Base-by-base conservation (phyloP, 2,329 filamentous ascomycete genomes). In the Alternaria incomplexa region DNA sequence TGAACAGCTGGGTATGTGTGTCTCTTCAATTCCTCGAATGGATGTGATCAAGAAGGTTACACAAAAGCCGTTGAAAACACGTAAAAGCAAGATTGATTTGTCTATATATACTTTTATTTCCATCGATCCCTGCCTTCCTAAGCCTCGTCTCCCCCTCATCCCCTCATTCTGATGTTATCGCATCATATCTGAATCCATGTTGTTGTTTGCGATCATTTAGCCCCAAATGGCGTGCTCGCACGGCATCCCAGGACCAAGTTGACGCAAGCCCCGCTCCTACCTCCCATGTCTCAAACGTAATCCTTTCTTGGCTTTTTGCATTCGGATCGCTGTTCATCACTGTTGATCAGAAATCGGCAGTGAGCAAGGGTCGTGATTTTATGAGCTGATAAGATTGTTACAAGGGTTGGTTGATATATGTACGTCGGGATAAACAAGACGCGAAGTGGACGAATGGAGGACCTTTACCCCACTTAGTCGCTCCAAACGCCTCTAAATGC, bases 161-260 rank as follows among this genome's bases (percentile, higher is more conserved):
- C 48, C 48, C 48, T 52, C 20, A 52, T 25, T 40, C 48, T 40
- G 30, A 36, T 56, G 47, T 47, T 40, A 59, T 62, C 58, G 62
- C 66, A 59, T 46, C 53, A 69, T 63, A 68, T 64, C 58, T 56
- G 54, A 61, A 44, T 28, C 61, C 36, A 48, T 40, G 55, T 48
- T 64, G 58, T 60, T 64, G 70, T 68, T 74, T 72, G 69, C 61
- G 69, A 75, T 74, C 32, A 63, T 43, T 62, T 75, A 72, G 70
- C 61, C 58, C 44, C 43, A 43, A 62, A 77, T 77, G 72, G 73
- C 74, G 74, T 77, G 74, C 73, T 76, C 67, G 61, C 61, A 59
- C 57, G 32, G 55, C 28, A 60, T 56, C 20, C 26, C 17, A 25
- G 46, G 36, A 32, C 20, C 23, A 12, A 6, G 57, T 60, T 63